A percentile compares a stretch with the other conserved stretches of the same genome.
These are phyloP conservation scores for Pleurotus pulmonarius DNA, from an alignment of 768 basidiomycete species.

Conservation along the genomic window DNA sequence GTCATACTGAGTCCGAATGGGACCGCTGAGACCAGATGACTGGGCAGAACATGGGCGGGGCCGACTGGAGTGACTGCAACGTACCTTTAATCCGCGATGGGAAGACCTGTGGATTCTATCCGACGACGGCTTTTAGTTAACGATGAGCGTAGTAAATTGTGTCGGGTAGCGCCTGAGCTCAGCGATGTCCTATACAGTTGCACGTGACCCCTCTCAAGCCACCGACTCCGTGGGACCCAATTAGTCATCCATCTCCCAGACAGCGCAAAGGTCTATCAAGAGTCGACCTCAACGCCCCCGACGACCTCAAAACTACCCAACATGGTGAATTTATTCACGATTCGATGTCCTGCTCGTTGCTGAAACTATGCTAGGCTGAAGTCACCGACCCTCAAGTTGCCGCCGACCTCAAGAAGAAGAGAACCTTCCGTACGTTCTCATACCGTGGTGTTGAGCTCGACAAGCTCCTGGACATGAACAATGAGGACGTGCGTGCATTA, in stretches of 20 bases:
- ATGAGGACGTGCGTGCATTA: slow-evolving; percentile 76
- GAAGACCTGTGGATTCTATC: slow-evolving; percentile 96
- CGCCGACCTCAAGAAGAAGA: slow-evolving; percentile 97
- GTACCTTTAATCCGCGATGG: slow-evolving; percentile 83
- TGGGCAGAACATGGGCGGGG: neutral
- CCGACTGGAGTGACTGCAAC: slow-evolving; percentile 22
- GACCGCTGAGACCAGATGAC: neutral
- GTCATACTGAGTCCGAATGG: neutral
- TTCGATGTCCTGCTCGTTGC: slow-evolving; percentile 7
- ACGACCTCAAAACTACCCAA: slow-evolving; percentile 19
- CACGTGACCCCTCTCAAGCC: slow-evolving; percentile 42
- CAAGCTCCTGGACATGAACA: slow-evolving; percentile 93
- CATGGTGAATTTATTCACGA: neutral
- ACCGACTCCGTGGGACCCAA: slow-evolving; percentile 20
- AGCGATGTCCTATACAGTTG: slow-evolving; percentile 57
- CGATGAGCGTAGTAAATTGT: slow-evolving; percentile 20
- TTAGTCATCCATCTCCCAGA: slow-evolving; percentile 27
- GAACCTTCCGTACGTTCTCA: slow-evolving; percentile 98
- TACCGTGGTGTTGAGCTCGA: slow-evolving; percentile 99
- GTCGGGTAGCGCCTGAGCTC: slow-evolving; percentile 10
- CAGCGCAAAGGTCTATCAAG: slow-evolving; percentile 8
- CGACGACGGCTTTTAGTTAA: slow-evolving; percentile 50
- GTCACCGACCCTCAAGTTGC: slow-evolving; percentile 92
- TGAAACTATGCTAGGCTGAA: slow-evolving; percentile 57
- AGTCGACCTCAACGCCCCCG: slow-evolving; percentile 38